These are phyloP conservation scores for Pseudogymnoascus sp. DNA, from an alignment of 2,329 filamentous ascomycete genomes.

Conservation along the genomic window DNA sequence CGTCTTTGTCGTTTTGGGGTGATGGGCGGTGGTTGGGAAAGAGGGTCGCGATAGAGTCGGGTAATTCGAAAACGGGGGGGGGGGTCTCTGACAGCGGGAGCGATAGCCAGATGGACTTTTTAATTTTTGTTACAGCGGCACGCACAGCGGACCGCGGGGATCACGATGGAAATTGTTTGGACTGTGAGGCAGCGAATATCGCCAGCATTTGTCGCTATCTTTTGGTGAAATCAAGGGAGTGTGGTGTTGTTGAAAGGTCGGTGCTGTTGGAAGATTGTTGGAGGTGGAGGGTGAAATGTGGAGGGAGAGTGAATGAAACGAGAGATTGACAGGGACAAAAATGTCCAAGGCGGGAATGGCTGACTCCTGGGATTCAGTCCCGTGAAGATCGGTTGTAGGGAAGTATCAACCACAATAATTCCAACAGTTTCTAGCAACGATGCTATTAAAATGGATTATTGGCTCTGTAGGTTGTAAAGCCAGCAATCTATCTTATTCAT, in stretches of 20 bases:
- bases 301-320: neutral
- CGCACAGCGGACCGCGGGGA: neutral
- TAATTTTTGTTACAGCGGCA: neutral
- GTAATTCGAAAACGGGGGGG: neutral
- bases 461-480: no score
- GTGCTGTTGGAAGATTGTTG: neutral
- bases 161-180: neutral
- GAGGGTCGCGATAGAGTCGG: constrained; percentile 7
- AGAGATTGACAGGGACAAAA: neutral
- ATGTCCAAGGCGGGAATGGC: constrained; percentile 2
- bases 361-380: neutral
- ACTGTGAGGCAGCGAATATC: neutral
- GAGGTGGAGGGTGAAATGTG: neutral
- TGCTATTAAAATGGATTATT: no score
- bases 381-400: neutral
- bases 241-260: neutral
- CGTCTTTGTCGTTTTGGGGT: neutral
- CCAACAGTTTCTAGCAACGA: no score
- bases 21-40: constrained; percentile 8
- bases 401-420: no score
- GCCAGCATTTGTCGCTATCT: neutral
- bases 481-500: no score
- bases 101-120: constrained; percentile 2
- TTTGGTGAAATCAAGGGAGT: neutral
- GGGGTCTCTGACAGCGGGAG: constrained; percentile 8